Percentiles rank a stretch among this genome's conserved stretches.
Evolutionary conservation across 441 rosid species (phyloP).

Genomic region (Mallotus japonicus): DNA sequence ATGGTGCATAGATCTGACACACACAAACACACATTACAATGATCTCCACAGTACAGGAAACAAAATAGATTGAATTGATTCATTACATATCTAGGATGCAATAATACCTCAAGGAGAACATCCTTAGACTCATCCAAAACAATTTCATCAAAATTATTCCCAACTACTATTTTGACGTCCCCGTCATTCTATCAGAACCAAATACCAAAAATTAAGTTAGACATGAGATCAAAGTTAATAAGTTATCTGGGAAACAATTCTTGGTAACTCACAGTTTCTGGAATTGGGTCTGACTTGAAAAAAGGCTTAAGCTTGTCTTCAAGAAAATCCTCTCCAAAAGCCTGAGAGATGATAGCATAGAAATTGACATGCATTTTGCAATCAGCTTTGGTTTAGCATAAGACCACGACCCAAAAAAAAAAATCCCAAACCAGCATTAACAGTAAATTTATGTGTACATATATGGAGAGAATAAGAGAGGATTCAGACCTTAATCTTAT

Average conservation of each 20-base stretch:
- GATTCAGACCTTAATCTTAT: constrained; percentile 62
- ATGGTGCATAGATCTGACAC: constrained; percentile 84
- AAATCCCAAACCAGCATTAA: background rate
- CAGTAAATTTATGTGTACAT: background rate
- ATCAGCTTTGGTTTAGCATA: background rate
- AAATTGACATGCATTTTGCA: constrained; percentile 2
- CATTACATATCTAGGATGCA: constrained; percentile 9
- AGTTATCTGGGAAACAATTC: constrained; percentile 3
- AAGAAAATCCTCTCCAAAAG: constrained; percentile 62
- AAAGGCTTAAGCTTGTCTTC: constrained; percentile 82
- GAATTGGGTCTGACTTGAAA: constrained; percentile 83
- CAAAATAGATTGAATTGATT: background rate
- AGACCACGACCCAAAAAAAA: background rate
- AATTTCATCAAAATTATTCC: constrained; percentile 83
- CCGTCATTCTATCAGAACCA: constrained; percentile 65
- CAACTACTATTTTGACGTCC: constrained; percentile 92
- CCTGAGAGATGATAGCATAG: constrained; percentile 34
- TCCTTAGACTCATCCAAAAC: constrained; percentile 94
- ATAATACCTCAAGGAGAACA: constrained; percentile 86
- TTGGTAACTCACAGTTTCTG: constrained; percentile 57
- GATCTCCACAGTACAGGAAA: constrained; percentile 7
- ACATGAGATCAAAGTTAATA: background rate
- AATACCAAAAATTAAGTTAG: constrained; percentile 12
- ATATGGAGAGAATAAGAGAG: background rate
- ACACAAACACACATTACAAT: constrained; percentile 14